Conservation (phyloP, 257 asterid genomes). For the Linaria vulgaris region DNA sequence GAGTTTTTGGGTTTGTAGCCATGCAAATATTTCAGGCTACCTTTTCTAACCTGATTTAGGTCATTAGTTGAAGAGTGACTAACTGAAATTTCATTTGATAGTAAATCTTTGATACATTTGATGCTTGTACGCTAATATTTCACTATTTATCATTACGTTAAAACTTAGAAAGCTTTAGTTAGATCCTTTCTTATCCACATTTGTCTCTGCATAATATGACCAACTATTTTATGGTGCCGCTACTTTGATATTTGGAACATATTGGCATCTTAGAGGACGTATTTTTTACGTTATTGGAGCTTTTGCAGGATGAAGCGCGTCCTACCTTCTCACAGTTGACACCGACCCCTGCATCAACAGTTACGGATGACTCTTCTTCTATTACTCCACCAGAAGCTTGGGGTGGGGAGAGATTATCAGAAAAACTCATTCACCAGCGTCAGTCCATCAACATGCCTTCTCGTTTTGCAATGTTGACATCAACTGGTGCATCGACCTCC, state of each 20-base stretch:
- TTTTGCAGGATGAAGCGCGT: slow-evolving; percentile 61
- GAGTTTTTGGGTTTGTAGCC: too few species aligned
- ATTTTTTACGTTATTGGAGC: slow-evolving; percentile 26
- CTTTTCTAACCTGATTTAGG: slow-evolving; percentile 10
- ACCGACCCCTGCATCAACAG: slow-evolving; percentile 54
- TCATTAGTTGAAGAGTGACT: slow-evolving; percentile 5
- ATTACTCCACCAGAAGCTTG: slow-evolving; percentile 94
- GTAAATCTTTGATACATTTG: not conserved
- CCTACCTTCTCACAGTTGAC: slow-evolving; percentile 57
- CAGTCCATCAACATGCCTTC: slow-evolving; percentile 68
- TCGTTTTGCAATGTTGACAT: slow-evolving; percentile 54
- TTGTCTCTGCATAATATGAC: slow-evolving; percentile 9
- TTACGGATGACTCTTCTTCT: slow-evolving; percentile 58
- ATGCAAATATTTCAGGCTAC: slow-evolving; percentile 5
- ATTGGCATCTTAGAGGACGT: slow-evolving; percentile 7
- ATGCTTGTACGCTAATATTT: slow-evolving; percentile 5
- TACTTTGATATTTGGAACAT: slow-evolving; percentile 23
- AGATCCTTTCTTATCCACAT: slow-evolving; percentile 3
- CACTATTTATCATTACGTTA: not conserved
- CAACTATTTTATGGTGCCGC: slow-evolving; percentile 18
- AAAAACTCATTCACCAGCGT: slow-evolving; percentile 60
- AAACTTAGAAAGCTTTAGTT: not conserved
- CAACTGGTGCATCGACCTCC: slow-evolving; percentile 55
- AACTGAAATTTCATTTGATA: not conserved
- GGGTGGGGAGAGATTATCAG: slow-evolving; percentile 86